These are phyloP conservation scores for Hypoxylon trugodes DNA, from an alignment of 495 filamentous ascomycete genomes.

Conservation along the genomic window DNA sequence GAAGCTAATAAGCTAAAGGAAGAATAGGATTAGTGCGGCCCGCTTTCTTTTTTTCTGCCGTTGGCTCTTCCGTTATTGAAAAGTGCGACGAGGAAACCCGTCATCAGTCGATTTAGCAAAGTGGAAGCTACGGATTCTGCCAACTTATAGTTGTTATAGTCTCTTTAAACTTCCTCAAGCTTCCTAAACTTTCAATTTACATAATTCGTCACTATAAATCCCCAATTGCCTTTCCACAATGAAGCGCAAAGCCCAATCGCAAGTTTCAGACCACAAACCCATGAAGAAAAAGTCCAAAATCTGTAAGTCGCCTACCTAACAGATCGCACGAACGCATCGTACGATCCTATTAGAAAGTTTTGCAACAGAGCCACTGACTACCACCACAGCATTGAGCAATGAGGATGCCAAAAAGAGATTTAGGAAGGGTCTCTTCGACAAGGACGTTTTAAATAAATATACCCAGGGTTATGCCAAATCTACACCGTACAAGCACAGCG, in stretches of 20 bases:
- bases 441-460: constrained; percentile 70
- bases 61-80: constrained; percentile 10
- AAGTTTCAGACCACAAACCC: constrained; percentile 47
- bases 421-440: constrained; percentile 78
- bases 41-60: constrained; percentile 32
- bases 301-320: constrained; percentile 42
- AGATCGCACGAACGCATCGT: constrained; percentile 21
- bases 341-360: constrained; percentile 25
- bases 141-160: neutral
- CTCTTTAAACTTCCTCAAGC: neutral
- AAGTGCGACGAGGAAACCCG: constrained; percentile 1
- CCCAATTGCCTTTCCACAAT: constrained; percentile 49
- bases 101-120: constrained; percentile 20
- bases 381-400: constrained; percentile 48
- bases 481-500: constrained; percentile 87
- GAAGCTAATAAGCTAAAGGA: neutral
- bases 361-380: constrained; percentile 22
- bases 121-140: constrained; percentile 7
- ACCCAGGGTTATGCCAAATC: constrained; percentile 75
- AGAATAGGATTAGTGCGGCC: constrained; percentile 7
- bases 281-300: constrained; percentile 56
- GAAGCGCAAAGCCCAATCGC: constrained; percentile 59
- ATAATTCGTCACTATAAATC: neutral
- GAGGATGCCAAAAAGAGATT: constrained; percentile 66
- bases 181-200: neutral